Conservation (phyloP, 805 yeast genomes). For the Kodamaea fukazawae region DNA sequence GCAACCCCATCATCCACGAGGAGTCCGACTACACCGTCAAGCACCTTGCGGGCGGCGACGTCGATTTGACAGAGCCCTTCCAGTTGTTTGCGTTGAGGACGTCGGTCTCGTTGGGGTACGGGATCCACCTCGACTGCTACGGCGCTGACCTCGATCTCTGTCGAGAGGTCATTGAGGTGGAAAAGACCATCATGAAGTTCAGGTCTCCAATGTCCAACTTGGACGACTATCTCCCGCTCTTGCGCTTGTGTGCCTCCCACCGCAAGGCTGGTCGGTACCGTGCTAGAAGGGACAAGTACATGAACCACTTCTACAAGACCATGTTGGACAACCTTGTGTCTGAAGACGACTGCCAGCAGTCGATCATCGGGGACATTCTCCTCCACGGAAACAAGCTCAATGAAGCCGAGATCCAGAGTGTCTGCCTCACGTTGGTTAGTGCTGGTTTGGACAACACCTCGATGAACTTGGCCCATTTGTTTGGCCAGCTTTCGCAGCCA, state of each 20-base stretch:
- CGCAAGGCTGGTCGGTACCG: constrained; percentile 17
- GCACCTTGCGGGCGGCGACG: constrained; percentile 23
- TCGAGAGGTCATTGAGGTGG: constrained; percentile 54
- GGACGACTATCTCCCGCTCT: constrained; percentile 52
- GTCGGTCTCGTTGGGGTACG: constrained; percentile 53
- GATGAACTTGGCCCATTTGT: constrained; percentile 55
- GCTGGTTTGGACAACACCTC: constrained; percentile 79
- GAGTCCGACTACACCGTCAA: constrained; percentile 32
- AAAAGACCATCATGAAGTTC: constrained; percentile 52
- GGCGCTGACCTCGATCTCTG: constrained; percentile 36
- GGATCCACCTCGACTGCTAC: constrained; percentile 45
- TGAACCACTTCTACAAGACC: constrained; percentile 31
- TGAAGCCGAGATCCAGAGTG: constrained; percentile 48
- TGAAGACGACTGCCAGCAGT: background rate
- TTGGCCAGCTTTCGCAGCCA: constrained; percentile 56
- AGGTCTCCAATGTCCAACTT: constrained; percentile 57
- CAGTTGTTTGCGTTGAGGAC: constrained; percentile 54
- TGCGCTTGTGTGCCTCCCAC: constrained; percentile 30
- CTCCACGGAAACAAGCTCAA: constrained; percentile 12
- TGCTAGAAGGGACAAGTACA: constrained; percentile 47
- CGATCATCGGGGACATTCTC: background rate
- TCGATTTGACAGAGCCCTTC: constrained; percentile 37
- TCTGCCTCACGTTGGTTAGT: constrained; percentile 72
- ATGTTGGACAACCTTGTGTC: constrained; percentile 6
- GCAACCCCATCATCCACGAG: constrained; percentile 31